Conservation (phyloP, 768 basidiomycete genomes). For the Mycena maculata region DNA sequence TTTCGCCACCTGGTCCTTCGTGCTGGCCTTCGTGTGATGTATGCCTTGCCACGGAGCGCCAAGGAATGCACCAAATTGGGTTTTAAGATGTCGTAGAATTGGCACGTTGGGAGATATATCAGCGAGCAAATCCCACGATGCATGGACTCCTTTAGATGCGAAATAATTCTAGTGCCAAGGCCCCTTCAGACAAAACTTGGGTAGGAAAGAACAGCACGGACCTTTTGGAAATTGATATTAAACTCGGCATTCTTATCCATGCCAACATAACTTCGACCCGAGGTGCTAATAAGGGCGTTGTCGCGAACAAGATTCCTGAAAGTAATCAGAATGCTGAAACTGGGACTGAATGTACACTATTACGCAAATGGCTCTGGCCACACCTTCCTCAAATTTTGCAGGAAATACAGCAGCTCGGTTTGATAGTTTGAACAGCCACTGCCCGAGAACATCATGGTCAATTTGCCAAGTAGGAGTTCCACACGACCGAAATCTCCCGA, state of each 20-base stretch:
- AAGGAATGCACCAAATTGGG: slow-evolving; percentile 15
- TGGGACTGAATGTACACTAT: background rate
- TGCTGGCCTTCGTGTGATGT: slow-evolving; percentile 9
- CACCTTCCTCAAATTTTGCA: slow-evolving; percentile 17
- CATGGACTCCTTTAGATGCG: slow-evolving; percentile 13
- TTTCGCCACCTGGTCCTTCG: background rate
- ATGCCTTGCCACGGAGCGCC: slow-evolving; percentile 20
- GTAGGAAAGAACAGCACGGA: background rate
- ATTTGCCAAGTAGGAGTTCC: slow-evolving; percentile 5
- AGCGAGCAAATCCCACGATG: slow-evolving; percentile 5
- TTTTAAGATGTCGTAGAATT: background rate
- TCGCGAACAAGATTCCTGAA: slow-evolving; percentile 10
- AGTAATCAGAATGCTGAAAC: too few relatives aligned
- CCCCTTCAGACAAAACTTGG: background rate
- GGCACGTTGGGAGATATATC: slow-evolving; percentile 15
- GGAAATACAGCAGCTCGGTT: slow-evolving; percentile 9
- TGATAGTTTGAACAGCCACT: slow-evolving; percentile 14
- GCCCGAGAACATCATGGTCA: slow-evolving; percentile 20
- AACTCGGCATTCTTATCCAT: slow-evolving; percentile 18
- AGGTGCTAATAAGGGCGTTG: slow-evolving; percentile 3
- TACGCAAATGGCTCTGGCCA: slow-evolving; percentile 18
- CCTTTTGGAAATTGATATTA: slow-evolving; percentile 21
- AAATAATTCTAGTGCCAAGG: background rate
- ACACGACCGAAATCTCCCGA: slow-evolving; percentile 17
- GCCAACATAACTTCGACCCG: background rate